These are phyloP conservation scores for Lichtheimia ramosa DNA, from an alignment of 371 early-diverging fungal species.

Conservation along the genomic window DNA sequence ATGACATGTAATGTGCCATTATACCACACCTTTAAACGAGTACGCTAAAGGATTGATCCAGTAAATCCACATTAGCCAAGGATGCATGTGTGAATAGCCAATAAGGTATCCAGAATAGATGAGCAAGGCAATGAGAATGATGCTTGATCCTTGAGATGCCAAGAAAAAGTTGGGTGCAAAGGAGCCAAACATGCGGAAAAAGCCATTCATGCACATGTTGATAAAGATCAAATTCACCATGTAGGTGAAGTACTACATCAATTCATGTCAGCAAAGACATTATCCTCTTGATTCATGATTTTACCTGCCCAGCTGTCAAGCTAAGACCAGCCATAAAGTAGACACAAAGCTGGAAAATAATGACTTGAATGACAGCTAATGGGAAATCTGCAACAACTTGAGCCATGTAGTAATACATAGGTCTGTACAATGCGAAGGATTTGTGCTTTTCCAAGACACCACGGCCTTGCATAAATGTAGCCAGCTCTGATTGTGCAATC, in stretches of 20 bases:
- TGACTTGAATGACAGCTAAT: slow-evolving; percentile 35
- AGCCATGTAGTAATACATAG: slow-evolving; percentile 60
- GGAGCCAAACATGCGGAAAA: slow-evolving; percentile 54
- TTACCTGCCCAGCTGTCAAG: slow-evolving; percentile 32
- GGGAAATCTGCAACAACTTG: slow-evolving; percentile 50
- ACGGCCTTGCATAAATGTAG: slow-evolving; percentile 54
- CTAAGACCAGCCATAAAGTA: slow-evolving; percentile 58
- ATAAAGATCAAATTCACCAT: slow-evolving; percentile 37
- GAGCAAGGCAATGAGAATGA: slow-evolving; percentile 45
- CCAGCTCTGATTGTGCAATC: slow-evolving; percentile 52
- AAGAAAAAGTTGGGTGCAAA: slow-evolving; percentile 41
- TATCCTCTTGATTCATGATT: no score
- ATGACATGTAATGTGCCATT: no score
- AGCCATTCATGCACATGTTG: slow-evolving; percentile 38
- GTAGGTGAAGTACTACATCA: slow-evolving; percentile 37
- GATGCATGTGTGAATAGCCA: slow-evolving; percentile 31
- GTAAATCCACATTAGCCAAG: slow-evolving; percentile 66
- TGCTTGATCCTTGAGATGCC: slow-evolving; percentile 46
- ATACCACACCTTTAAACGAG: slow-evolving; percentile 64
- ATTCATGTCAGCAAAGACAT: no score
- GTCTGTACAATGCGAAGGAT: slow-evolving; percentile 63
- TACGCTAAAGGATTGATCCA: slow-evolving; percentile 76
- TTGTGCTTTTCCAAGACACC: slow-evolving; percentile 70
- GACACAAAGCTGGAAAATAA: slow-evolving; percentile 18
- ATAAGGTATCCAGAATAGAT: slow-evolving; percentile 57